Evolutionary conservation across 2,329 filamentous ascomycete species (phyloP).

Genomic region (Sclerotinia spermophila): DNA sequence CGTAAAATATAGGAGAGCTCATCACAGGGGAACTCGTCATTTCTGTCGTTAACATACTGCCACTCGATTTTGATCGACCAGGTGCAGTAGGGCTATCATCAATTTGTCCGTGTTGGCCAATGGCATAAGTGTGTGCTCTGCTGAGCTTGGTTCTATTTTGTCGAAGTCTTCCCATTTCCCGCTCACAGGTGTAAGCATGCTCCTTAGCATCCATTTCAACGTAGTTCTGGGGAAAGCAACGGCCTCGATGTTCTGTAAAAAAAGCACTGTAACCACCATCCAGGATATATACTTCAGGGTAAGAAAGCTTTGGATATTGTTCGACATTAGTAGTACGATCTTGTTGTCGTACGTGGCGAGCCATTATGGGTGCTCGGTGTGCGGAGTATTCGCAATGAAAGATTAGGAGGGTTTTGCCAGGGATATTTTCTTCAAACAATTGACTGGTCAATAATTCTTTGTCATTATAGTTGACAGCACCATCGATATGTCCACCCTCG

Average conservation of each 20-base stretch:
- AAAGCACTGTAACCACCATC: constrained; percentile 96
- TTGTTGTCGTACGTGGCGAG: constrained; percentile 83
- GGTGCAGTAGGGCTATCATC: constrained; percentile 57
- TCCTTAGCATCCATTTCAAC: constrained; percentile 94
- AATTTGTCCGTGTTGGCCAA: constrained; percentile 66
- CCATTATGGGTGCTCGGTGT: constrained; percentile 93
- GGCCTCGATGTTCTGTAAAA: constrained; percentile 70
- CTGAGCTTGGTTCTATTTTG: constrained; percentile 77
- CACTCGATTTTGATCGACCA: constrained; percentile 30
- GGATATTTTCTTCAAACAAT: constrained; percentile 65
- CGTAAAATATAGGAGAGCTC: constrained; percentile 44
- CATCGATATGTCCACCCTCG: constrained; percentile 89
- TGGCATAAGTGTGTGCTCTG: constrained; percentile 91
- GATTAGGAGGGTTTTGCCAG: constrained; percentile 74
- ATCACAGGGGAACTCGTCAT: constrained; percentile 25
- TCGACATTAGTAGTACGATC: constrained; percentile 84
- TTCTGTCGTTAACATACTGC: constrained; percentile 37
- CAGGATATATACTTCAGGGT: constrained; percentile 94
- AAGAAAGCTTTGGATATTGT: constrained; percentile 83
- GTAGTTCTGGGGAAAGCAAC: constrained; percentile 93
- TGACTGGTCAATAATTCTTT: constrained; percentile 80
- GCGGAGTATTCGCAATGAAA: constrained; percentile 99
- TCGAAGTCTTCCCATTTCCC: constrained; percentile 89
- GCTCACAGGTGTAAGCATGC: constrained; percentile 89
- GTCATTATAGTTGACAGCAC: constrained; percentile 94